Conservation (phyloP, 1,139 yeast species). For the Saccharomyces hybrid region DNA sequence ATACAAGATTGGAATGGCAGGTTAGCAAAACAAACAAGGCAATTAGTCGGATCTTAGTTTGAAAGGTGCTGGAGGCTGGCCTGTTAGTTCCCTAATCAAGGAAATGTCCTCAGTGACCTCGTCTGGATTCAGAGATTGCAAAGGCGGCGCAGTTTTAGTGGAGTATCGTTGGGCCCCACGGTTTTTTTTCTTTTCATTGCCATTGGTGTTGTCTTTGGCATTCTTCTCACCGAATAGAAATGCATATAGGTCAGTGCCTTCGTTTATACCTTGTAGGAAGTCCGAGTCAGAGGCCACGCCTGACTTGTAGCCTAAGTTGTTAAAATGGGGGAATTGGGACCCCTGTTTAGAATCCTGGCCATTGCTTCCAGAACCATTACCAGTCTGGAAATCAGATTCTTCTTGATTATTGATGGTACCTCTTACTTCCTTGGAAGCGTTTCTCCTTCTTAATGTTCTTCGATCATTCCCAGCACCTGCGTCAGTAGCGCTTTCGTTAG, state of each 20-base stretch:
- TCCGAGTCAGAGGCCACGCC: slow-evolving; percentile 26
- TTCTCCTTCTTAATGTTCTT: slow-evolving; percentile 29
- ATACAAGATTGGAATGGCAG: neutral
- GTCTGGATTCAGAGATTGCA: slow-evolving; percentile 27
- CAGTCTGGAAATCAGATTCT: slow-evolving; percentile 22
- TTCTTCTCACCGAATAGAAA: slow-evolving; percentile 29
- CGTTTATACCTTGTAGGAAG: slow-evolving; percentile 28
- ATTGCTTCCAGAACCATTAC: slow-evolving; percentile 7
- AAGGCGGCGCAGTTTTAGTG: slow-evolving; percentile 32
- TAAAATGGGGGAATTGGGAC: slow-evolving; percentile 6
- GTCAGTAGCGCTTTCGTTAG: slow-evolving; percentile 29
- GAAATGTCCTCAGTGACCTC: slow-evolving; percentile 33
- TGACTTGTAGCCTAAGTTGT: slow-evolving; percentile 7
- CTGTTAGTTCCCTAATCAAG: slow-evolving; percentile 26
- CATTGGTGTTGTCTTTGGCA: slow-evolving; percentile 8
- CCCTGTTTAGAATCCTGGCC: slow-evolving; percentile 6
- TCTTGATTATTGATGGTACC: slow-evolving; percentile 15
- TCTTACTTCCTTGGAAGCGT: slow-evolving; percentile 15
- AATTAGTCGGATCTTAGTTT: slow-evolving; percentile 8
- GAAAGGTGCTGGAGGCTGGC: slow-evolving; percentile 32
- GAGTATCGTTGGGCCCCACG: slow-evolving; percentile 28
- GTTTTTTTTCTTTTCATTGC: slow-evolving; percentile 22
- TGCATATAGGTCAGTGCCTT: slow-evolving; percentile 27
- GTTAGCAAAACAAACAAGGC: neutral
- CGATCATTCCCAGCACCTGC: slow-evolving; percentile 25